Base-by-base conservation (phyloP, 1,139 yeast species). In the Saccharomyces hybrid region DNA sequence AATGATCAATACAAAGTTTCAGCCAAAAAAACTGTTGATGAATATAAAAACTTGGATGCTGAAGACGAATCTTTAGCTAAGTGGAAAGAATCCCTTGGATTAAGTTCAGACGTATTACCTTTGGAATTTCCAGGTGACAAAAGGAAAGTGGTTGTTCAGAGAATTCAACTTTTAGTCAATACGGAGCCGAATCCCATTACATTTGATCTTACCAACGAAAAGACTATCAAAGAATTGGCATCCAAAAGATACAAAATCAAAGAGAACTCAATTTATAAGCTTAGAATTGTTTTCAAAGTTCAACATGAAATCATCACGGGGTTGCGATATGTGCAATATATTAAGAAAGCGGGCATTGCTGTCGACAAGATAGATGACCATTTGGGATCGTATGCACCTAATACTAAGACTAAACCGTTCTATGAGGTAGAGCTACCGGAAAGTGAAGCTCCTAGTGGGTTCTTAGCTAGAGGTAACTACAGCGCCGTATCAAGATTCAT, bases 281-380 rank as follows among this genome's bases (percentile, higher is more conserved):
- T 89, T 66, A 81, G 78, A 56, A 81, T 89, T 65, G 84, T 81
- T 64, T 91, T 90, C 73, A 81, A 91, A 62, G 86, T 91, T 46
- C 97, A 90, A 72, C 95, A 88, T 67, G 95, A 88, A 68, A 88
- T 90, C 62, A 86, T 91, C 62, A 89, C 97, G 4, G 97, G 98
- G 0, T 79, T 91, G 68, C 84, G 86, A 68, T 91, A 90, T 71
- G 79, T 88, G 61, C 97, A 89, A 70, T 82, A 82, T 44, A 86
- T 90, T 56, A 89, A 88, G 71, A 87, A 91, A 67, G 83, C 90
- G 2, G 97, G 96, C 41, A 86, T 91, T 59, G 80, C 93, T 44
- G 90, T 90, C 49, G 96, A 89, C 68, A 88, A 86, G 71, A 74
- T 84, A 51, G 95, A 88, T 62, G 96, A 89, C 70, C 95, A 95